phyloP scores from a whole-genome alignment of 768 basidiomycete genomes.

The Mycena leptocephala region DNA sequence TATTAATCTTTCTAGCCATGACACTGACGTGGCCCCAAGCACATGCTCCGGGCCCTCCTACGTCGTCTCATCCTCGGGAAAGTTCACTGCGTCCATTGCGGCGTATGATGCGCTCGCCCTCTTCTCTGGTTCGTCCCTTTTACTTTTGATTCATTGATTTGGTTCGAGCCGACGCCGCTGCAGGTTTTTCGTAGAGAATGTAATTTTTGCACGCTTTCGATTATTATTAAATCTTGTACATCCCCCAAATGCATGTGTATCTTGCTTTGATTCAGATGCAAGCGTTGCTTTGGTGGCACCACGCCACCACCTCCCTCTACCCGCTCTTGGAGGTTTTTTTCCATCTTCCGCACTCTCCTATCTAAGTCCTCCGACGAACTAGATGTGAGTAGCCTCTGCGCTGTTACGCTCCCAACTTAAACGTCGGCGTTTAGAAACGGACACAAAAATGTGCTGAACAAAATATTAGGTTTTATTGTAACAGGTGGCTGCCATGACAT shows the following conservation, averaged over 20 bases:
- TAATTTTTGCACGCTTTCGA: neutral
- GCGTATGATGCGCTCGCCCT: constrained; percentile 28
- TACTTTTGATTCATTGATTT: constrained; percentile 14
- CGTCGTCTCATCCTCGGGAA: constrained; percentile 20
- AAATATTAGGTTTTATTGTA: constrained; percentile 85
- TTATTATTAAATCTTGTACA: constrained; percentile 17
- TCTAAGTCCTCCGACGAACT: too few species aligned
- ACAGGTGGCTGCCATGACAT: too few species aligned
- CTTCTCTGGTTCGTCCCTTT: constrained; percentile 19
- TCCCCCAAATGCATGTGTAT: constrained; percentile 10
- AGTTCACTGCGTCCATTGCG: constrained; percentile 28
- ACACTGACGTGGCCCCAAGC: constrained; percentile 19
- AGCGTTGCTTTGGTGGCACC: neutral
- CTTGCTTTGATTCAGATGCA: constrained; percentile 8
- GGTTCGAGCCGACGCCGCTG: constrained; percentile 12
- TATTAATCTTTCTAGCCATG: constrained; percentile 18
- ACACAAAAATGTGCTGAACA: constrained; percentile 82
- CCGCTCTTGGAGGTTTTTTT: constrained; percentile 1
- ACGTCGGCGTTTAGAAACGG: constrained; percentile 79
- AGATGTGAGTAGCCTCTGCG: constrained; percentile 61
- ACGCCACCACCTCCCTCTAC: neutral
- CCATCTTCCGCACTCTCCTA: neutral
- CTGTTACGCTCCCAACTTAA: constrained; percentile 75
- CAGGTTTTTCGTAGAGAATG: constrained; percentile 18
- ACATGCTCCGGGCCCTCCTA: constrained; percentile 27